These are phyloP conservation scores for Primulina eburnea DNA, from an alignment of 257 asterid species.

Conservation along the genomic window DNA sequence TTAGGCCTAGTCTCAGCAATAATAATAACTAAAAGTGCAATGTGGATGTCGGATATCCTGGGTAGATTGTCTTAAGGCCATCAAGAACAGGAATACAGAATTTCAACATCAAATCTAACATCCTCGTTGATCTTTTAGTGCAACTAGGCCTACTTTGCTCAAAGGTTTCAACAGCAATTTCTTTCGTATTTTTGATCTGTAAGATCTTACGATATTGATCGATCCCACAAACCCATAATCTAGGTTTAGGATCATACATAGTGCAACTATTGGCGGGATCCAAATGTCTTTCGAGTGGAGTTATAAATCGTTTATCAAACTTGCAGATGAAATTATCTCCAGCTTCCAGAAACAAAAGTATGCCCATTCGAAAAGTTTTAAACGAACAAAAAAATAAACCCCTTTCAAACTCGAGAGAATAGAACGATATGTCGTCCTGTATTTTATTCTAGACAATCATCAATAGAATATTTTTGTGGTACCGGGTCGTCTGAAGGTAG, in stretches of 20 bases:
- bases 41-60: no score
- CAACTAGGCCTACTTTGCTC: no score
- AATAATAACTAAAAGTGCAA: no score
- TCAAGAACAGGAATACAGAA: neutral
- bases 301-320: neutral
- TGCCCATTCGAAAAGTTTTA: neutral
- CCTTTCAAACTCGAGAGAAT: neutral
- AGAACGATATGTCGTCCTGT: neutral
- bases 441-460: constrained; percentile 4
- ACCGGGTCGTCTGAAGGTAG: constrained; percentile 94
- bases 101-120: neutral
- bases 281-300: neutral
- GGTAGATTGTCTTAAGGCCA: no score
- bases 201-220: no score
- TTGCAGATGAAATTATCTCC: neutral
- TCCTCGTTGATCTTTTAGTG: no score
- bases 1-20: no score
- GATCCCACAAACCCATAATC: neutral
- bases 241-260: neutral
- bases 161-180: no score
- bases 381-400: no score
- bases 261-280: neutral
- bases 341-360: neutral
- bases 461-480: constrained; percentile 15
- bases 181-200: no score